Conservation (phyloP, 2,329 filamentous ascomycete species). For the Diaporthe nobilis region DNA sequence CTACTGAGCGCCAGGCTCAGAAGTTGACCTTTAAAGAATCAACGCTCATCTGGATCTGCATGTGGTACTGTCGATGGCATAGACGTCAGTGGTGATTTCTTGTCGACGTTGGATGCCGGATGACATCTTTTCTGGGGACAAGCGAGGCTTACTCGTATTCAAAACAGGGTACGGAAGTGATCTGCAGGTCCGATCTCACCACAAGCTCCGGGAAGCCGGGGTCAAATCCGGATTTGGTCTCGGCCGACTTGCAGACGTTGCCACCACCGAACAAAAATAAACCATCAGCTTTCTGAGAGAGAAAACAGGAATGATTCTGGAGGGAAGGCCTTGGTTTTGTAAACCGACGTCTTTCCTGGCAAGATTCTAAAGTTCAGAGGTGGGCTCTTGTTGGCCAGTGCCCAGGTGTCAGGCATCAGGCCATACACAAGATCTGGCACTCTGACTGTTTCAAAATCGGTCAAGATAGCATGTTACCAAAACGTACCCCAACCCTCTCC, state of each 20-base stretch:
- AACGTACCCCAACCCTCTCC: slow-evolving; percentile 24
- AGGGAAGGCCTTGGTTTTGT: not conserved
- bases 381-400: slow-evolving; percentile 14
- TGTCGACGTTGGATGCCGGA: slow-evolving; percentile 4
- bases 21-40: not conserved
- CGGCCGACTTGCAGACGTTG: slow-evolving; percentile 24
- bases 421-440: slow-evolving; percentile 38
- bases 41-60: not conserved
- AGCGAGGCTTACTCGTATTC: slow-evolving; percentile 37
- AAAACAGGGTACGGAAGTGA: slow-evolving; percentile 37
- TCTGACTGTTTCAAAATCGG: slow-evolving; percentile 33
- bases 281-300: not conserved
- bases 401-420: slow-evolving; percentile 34
- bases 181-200: slow-evolving; percentile 32
- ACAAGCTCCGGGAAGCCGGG: slow-evolving; percentile 32
- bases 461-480: slow-evolving; percentile 33
- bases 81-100: slow-evolving; percentile 1
- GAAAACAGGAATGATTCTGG: not conserved
- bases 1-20: slow-evolving; percentile 38
- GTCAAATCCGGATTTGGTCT: slow-evolving; percentile 36
- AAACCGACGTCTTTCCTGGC: not conserved
- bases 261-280: slow-evolving; percentile 27
- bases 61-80: not conserved
- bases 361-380: not conserved
- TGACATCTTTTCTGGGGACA: slow-evolving; percentile 32